Conservation (phyloP, 2,329 filamentous ascomycete genomes). For the Ophiocordyceps sinensis region DNA sequence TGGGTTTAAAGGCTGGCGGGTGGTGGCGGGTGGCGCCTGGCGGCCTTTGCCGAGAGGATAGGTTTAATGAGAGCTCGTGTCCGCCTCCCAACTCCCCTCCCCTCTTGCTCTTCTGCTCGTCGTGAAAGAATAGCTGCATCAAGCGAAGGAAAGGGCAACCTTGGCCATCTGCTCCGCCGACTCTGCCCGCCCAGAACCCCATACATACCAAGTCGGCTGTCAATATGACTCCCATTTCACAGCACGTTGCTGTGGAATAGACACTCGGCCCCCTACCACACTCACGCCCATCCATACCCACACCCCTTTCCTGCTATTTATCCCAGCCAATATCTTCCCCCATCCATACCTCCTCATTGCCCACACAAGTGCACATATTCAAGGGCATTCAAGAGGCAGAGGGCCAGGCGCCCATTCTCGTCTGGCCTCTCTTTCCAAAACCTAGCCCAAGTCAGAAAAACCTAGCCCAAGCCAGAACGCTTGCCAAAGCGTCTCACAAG, state of each 20-base stretch:
- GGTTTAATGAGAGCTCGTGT: neutral
- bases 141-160: neutral
- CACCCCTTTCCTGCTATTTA: neutral
- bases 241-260: constrained; percentile 1
- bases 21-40: neutral
- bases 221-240: constrained; percentile 1
- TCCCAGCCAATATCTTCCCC: neutral
- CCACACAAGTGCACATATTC: no score
- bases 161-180: neutral
- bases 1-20: no score
- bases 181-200: neutral
- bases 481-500: neutral
- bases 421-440: neutral
- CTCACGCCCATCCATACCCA: neutral
- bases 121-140: neutral
- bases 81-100: neutral
- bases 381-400: no score
- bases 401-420: neutral
- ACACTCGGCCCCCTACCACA: neutral
- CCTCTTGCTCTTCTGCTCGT: neutral
- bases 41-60: neutral
- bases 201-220: neutral
- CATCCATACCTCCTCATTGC: no score
- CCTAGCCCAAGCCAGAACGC: neutral
- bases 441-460: neutral